A percentile compares a stretch with the other conserved stretches of the same genome.
phyloP scores from a whole-genome alignment of 148 eudicot genomes.

The Agrostemma githago region DNA sequence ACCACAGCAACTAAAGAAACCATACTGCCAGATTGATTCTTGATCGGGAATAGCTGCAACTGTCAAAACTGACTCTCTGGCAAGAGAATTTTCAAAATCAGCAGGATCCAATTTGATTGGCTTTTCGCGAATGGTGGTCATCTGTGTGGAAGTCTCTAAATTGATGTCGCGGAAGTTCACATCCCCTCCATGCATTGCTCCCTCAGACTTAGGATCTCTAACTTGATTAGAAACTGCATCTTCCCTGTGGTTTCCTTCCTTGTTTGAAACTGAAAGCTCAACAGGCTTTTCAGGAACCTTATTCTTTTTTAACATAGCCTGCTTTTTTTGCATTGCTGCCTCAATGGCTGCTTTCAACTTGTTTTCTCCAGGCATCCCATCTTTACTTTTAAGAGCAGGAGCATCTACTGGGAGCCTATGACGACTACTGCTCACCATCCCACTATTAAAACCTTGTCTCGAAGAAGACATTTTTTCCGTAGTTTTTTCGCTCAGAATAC shows the following conservation, averaged over 20 bases:
- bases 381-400: constrained; percentile 45
- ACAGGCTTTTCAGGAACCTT: constrained; percentile 46
- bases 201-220: constrained; percentile 28
- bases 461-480: constrained; percentile 30
- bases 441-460: constrained; percentile 34
- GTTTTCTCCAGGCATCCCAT: constrained; percentile 44
- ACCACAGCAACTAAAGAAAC: constrained; percentile 20
- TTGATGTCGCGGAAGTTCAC: constrained; percentile 15
- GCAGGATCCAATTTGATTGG: constrained; percentile 38
- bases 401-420: constrained; percentile 33
- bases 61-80: constrained; percentile 36
- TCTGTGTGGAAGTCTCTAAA: constrained; percentile 35
- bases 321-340: constrained; percentile 81
- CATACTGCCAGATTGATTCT: constrained; percentile 92
- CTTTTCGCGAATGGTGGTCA: constrained; percentile 27
- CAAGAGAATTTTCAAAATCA: constrained; percentile 30
- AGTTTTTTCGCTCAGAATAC: constrained; percentile 41
- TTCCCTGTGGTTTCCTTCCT: constrained; percentile 17
- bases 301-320: constrained; percentile 49
- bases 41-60: constrained; percentile 67
- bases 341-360: constrained; percentile 80
- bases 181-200: constrained; percentile 36
- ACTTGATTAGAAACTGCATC: constrained; percentile 27
- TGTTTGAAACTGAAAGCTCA: constrained; percentile 38
- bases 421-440: constrained; percentile 29